Evolutionary conservation across 441 rosid species (phyloP), one percentile per base, ranked within the genome.

Genomic region (Capsella rubella): DNA sequence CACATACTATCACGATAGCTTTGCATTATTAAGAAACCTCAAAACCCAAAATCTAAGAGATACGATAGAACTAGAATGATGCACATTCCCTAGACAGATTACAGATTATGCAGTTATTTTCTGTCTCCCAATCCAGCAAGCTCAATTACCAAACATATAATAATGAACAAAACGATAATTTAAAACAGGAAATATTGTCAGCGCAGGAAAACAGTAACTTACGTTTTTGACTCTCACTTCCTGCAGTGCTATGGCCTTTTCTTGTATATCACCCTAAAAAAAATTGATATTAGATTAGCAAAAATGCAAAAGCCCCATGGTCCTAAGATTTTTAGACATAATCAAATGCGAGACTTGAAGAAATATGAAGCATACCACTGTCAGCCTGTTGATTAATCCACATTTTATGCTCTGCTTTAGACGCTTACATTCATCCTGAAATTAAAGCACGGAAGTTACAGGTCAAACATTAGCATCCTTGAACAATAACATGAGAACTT

Each of bases 371-470:
- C 73, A 78, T 85, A 95, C 98, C 97, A 95, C 93, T 46, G 93
- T 87, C 80, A 95, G 76, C 65, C 93, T 87, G 75, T 83, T 86
- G 80, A 92, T 88, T 62, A 95, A 86, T 74, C 97, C 96, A 78
- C 96, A 92, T 75, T 89, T 95, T 71, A 95, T 95, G 89, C 99
- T 92, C 80, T 95, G 99, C 63, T 95, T 93, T 43, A 95, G 83
- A 32, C 99, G 96, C 78, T 89, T 92, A 85, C 97, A 92, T 87
- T 95, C 99, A 80, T 95, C 99, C 99, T 95, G 79, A 74, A 37
- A 85, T 32, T 52, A 43, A 65, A 51, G 56, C 46, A 54, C 4
- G 47, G 29, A 58, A 51, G 29, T 16, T 65, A 61, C 3, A 46
- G 25, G 46, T 71, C 62, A 46, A 67, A 67, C 60, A 67, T 31